phyloP scores from a whole-genome alignment of 306 rosid genomes.

The Rosa multiflora region DNA sequence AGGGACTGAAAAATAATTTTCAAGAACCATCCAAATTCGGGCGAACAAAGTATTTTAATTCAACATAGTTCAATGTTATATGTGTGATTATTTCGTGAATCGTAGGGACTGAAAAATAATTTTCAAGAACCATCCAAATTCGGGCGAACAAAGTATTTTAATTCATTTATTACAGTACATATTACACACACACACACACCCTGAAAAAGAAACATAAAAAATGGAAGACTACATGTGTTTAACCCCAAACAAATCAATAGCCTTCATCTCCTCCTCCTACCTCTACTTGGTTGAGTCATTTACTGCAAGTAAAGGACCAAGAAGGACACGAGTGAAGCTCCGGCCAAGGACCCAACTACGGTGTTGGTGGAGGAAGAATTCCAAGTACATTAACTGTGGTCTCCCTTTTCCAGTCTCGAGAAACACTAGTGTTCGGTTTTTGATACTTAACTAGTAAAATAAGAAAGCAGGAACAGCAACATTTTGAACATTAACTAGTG shows the following conservation, averaged over 20 bases:
- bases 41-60: not conserved
- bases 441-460: not conserved
- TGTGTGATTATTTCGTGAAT: not conserved
- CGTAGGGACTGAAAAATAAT: not conserved
- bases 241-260: not conserved
- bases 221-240: not conserved
- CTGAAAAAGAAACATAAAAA: too few species aligned
- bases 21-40: not conserved
- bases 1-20: not conserved
- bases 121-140: not conserved
- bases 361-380: not conserved
- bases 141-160: not conserved
- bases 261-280: too few species aligned
- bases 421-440: not conserved
- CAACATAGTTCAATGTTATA: not conserved
- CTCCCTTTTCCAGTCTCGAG: not conserved
- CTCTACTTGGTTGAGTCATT: not conserved
- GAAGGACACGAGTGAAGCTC: slow-evolving; percentile 22
- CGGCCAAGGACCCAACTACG: slow-evolving; percentile 2
- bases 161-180: too few species aligned
- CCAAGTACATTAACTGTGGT: too few species aligned
- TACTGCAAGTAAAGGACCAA: slow-evolving; percentile 13
- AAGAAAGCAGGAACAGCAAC: not conserved
- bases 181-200: not conserved
- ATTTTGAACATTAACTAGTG: not conserved